Evolutionary conservation across 2,329 filamentous ascomycete genomes (phyloP), one percentile per base, ranked within the genome.

Genomic region (Cryphonectria nitschkei): DNA sequence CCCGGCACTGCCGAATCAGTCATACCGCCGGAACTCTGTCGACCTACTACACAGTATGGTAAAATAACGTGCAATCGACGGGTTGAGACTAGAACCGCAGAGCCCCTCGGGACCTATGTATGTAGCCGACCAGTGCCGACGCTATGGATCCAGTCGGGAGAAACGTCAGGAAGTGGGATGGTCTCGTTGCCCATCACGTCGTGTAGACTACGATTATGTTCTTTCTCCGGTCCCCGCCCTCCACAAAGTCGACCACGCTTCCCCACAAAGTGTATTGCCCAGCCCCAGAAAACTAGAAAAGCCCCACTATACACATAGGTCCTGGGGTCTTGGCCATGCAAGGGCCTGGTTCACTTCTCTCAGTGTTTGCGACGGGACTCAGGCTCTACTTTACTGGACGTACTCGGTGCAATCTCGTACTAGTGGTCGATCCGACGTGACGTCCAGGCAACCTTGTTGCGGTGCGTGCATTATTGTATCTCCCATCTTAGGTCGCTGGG

Each of bases 181-280:
- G 16, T 62, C 60, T n/a, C 7, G 22, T 50, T 19, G 22, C 22
- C 46, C 19, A n/a, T 19, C 0, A 43, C n/a, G 52, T 43, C 41
- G 1, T 3, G 5, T 16, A 16, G 41, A 43, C 41, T 43, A 16
- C 4, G 41, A 43, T 50, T 2, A 50, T 50, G 19, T n/a, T 9
- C 22, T 22, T n/a, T n/a, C 46, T 50, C 22, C 46, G 46, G 46
- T 19, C 22, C 46, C 46, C 46, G 16, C 46, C 46, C 46, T 50
- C 46, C 46, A 50, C 46, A 50, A 50, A 37, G 26, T 56, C 32
- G 29, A 37, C 46, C 64, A 65, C 46, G 46, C 34, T 65, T 54
- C 46, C 64, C 64, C 64, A 52, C 64, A 37, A 54, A 65, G 64
- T 54, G 13, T 65, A 65, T 52, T 56, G 64, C 64, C 64, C 43